Base-by-base conservation (phyloP, 768 basidiomycete genomes). In the Artomyces pyxidatus region DNA sequence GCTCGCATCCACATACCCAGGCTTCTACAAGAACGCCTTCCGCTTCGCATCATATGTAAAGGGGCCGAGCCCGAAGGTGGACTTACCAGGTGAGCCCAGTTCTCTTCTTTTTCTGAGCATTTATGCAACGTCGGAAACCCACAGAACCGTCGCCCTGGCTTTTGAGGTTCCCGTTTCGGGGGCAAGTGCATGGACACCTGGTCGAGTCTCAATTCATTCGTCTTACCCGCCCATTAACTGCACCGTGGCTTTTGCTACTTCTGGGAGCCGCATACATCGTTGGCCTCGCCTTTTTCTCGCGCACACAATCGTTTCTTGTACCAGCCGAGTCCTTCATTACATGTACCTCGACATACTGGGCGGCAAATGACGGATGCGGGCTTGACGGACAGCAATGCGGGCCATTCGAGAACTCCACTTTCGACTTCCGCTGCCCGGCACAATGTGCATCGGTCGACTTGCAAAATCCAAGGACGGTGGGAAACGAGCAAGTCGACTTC, bases 381-480 rank as follows among this genome's bases (percentile, higher is more conserved):
- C 67, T 90, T 26, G 66, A 91, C 54, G 90, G 88, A 2, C 56
- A 64, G 35, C 51, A 62, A 3, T 93, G 89, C 62, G 70, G 65
- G 12, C 86, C 87, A 0, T 85, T 87, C 60, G 67, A 71, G 42
- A 71, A 79, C 51, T 62, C 72, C 4, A 72, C 75, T 7, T 78
- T 84, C 59, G 76, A 86, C 52, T 87, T 94, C 59, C 79, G 90
- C 12, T 94, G 89, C 62, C 89, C 88, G 4, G 83, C 87, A 4
- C 78, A 78, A 45, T 87, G 87, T 57, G 67, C 71, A 41, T 65
- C 65, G 21, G 77, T 83, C 38, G 75, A 82, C 38, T 68, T 90
- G 37, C 76, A 81, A 56, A 90, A 91, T 59, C 79, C 82, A 14
- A 72, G 87, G 44, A 77, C 85, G 0, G 74, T 94, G 22, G 90